phyloP scores from a whole-genome alignment of 2,329 filamentous ascomycete species.

The Furcasterigmium sp. region DNA sequence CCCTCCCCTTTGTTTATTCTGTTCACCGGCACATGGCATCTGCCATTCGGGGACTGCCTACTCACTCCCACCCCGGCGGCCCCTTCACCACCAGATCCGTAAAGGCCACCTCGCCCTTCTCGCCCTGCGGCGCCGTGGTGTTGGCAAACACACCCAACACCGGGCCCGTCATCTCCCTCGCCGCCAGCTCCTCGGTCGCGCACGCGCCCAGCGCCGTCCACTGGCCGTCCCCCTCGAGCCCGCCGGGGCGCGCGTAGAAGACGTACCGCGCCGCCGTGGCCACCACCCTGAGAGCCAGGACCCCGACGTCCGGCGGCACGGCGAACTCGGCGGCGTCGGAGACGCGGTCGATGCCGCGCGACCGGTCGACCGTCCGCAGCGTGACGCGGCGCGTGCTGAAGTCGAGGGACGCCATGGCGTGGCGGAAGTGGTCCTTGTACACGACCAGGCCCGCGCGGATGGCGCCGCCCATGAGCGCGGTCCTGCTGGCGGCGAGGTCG shows the following conservation, averaged over 20 bases:
- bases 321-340: background rate
- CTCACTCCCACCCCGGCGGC: too few species aligned
- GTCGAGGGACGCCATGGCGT: background rate
- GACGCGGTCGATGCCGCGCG: background rate
- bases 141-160: background rate
- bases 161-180: background rate
- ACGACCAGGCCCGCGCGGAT: conserved; percentile 5
- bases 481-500: background rate
- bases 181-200: background rate
- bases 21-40: too few species aligned
- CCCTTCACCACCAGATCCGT: background rate
- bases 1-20: too few species aligned
- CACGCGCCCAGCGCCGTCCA: background rate
- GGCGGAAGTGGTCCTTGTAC: conserved; percentile 7
- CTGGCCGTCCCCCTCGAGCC: too few species aligned
- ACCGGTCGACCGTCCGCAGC: background rate
- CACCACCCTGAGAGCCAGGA: background rate
- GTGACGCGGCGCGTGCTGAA: background rate
- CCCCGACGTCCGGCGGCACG: background rate
- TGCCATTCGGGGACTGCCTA: too few species aligned
- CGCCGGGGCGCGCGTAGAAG: background rate
- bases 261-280: background rate
- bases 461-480: background rate
- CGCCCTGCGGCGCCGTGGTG: background rate
- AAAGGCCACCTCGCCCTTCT: background rate